A percentile compares a stretch with the other conserved stretches of the same genome.
These are phyloP conservation scores for Cucurbita ficifolia DNA, from an alignment of 306 rosid genomes.

Conservation along the genomic window DNA sequence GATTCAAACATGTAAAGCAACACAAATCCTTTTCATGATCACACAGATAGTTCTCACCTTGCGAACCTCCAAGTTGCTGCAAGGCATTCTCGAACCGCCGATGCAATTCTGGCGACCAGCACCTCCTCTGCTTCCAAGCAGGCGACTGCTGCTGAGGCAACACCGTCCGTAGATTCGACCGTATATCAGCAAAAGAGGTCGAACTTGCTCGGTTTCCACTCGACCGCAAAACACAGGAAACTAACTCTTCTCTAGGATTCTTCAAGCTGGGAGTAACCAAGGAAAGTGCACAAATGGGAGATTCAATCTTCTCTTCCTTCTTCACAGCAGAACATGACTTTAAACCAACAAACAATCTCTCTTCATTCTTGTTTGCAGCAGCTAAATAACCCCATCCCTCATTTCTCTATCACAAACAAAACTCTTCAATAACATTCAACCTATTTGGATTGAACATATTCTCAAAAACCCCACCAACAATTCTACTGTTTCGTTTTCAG, in stretches of 20 bases:
- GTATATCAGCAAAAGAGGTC: conserved; percentile 28
- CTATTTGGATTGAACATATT: neutral
- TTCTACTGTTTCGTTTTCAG: neutral
- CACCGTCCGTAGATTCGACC: conserved; percentile 20
- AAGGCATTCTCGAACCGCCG: conserved; percentile 67
- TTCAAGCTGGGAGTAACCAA: conserved; percentile 44
- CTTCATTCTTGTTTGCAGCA: conserved; percentile 22
- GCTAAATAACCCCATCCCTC: conserved; percentile 27
- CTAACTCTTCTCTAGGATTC: conserved; percentile 40
- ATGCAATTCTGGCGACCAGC: conserved; percentile 97
- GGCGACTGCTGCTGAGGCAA: conserved; percentile 22
- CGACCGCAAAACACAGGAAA: conserved; percentile 40
- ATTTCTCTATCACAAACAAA: conserved; percentile 22
- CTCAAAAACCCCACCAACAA: neutral
- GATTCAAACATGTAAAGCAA: neutral
- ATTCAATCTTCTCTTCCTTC: conserved; percentile 57
- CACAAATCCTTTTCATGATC: neutral
- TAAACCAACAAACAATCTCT: conserved; percentile 40
- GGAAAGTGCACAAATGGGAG: conserved; percentile 45
- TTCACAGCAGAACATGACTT: conserved; percentile 27
- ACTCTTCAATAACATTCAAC: neutral
- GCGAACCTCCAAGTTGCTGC: conserved; percentile 96
- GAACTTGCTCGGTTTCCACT: conserved; percentile 35
- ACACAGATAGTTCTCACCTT: conserved; percentile 37
- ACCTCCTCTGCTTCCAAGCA: conserved; percentile 74